Evolutionary conservation across 2,329 filamentous ascomycete genomes (phyloP).

Genomic region (Macroventuria anomochaeta): DNA sequence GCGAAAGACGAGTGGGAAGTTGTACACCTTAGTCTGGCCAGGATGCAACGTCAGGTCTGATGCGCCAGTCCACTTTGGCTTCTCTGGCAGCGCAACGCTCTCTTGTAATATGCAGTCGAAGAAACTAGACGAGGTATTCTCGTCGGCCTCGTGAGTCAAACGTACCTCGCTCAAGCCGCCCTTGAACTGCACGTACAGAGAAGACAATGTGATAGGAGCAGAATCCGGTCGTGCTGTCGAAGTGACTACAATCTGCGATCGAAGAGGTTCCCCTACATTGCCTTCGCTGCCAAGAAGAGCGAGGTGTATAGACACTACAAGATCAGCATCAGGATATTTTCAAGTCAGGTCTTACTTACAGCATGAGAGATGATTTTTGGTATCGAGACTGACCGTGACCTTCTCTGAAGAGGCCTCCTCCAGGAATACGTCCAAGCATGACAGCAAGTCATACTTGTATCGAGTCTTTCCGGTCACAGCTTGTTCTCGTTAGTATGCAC

Average conservation of each 20-base stretch:
- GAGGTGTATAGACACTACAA: conserved; percentile 57
- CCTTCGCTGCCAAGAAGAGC: conserved; percentile 62
- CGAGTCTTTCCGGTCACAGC: conserved; percentile 42
- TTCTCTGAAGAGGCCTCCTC: conserved; percentile 47
- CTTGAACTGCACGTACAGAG: conserved; percentile 60
- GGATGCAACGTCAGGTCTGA: conserved; percentile 71
- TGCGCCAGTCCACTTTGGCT: conserved; percentile 59
- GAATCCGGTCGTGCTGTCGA: conserved; percentile 57
- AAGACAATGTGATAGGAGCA: conserved; percentile 56
- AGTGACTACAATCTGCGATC: conserved; percentile 61
- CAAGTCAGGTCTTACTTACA: conserved; percentile 50
- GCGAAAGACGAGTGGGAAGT: conserved; percentile 74
- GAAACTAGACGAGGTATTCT: conserved; percentile 25
- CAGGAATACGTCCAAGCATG: conserved; percentile 51
- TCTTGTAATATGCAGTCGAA: conserved; percentile 38
- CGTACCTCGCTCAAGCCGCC: conserved; percentile 50
- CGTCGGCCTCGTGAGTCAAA: conserved; percentile 34
- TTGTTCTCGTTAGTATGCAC: conserved; percentile 25
- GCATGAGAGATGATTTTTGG: conserved; percentile 57
- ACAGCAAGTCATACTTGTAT: conserved; percentile 55
- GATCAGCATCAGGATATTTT: conserved; percentile 27
- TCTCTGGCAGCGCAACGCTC: conserved; percentile 29
- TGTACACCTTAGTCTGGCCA: conserved; percentile 72
- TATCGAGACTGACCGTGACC: conserved; percentile 55
- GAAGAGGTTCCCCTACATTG: conserved; percentile 65